phyloP scores from a whole-genome alignment of 2,329 filamentous ascomycete genomes.

The Rhynchosporium graminicola region DNA sequence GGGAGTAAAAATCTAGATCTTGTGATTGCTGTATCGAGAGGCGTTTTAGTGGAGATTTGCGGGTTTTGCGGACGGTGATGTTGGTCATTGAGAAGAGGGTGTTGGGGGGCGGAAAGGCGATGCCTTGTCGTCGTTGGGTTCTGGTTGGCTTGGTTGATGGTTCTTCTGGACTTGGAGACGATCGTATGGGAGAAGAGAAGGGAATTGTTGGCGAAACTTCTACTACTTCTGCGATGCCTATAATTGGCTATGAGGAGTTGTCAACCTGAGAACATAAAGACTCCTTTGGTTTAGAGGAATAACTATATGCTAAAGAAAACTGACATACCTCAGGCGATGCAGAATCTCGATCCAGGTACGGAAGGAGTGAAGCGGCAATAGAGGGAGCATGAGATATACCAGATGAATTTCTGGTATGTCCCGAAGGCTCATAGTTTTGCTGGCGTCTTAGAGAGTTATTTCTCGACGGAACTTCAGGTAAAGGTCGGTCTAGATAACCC shows the following conservation, averaged over 20 bases:
- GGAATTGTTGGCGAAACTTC: constrained; percentile 14
- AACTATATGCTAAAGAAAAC: neutral
- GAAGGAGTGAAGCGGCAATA: constrained; percentile 25
- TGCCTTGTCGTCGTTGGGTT: constrained; percentile 21
- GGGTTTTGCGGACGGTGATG: constrained; percentile 26
- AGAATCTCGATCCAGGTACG: constrained; percentile 15
- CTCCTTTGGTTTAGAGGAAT: neutral
- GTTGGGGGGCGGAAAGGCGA: constrained; percentile 16
- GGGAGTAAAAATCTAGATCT: neutral
- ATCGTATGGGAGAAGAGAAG: neutral
- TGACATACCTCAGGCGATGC: constrained; percentile 14
- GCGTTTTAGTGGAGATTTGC: constrained; percentile 12
- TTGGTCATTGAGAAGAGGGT: constrained; percentile 25
- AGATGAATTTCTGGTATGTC: constrained; percentile 21
- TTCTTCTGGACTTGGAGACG: neutral
- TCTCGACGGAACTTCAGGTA: constrained; percentile 25
- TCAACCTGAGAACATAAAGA: neutral
- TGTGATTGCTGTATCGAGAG: constrained; percentile 2
- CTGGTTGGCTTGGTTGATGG: neutral
- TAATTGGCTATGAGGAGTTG: neutral
- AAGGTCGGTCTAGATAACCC: constrained; percentile 17
- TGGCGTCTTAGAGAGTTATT: constrained; percentile 16
- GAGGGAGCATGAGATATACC: constrained; percentile 20
- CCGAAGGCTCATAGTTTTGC: neutral
- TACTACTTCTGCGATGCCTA: constrained; percentile 14